phyloP scores from a whole-genome alignment of 2,329 filamentous ascomycete species.

The Aspergillus ochraceus region DNA sequence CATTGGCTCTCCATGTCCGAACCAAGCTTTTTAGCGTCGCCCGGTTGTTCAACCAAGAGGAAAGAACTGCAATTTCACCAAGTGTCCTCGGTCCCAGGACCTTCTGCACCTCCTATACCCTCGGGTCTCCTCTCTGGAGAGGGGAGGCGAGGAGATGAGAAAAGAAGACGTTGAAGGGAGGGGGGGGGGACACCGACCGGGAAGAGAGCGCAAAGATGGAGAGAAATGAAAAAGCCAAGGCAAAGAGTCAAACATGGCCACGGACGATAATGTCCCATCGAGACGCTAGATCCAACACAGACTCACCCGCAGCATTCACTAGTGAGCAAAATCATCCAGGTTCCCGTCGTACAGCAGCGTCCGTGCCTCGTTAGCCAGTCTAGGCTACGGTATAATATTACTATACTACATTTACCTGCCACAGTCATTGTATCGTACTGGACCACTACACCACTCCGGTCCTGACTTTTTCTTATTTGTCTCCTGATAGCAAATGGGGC shows the following conservation, averaged over 20 bases:
- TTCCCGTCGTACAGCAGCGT: neutral
- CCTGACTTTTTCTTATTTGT: too few species aligned
- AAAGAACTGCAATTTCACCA: neutral
- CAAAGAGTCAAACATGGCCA: neutral
- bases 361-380: neutral
- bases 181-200: too few species aligned
- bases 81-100: neutral
- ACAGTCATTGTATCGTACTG: too few species aligned
- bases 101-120: neutral
- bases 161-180: too few species aligned
- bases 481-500: neutral
- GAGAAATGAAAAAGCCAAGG: neutral
- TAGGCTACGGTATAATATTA: neutral
- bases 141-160: neutral
- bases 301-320: neutral
- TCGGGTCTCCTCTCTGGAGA: neutral
- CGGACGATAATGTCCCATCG: too few species aligned
- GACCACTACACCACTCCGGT: too few species aligned
- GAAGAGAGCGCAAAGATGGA: neutral
- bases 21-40: slow-evolving; percentile 22
- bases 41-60: neutral
- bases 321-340: neutral
- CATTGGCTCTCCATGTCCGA: slow-evolving; percentile 9
- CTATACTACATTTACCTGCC: neutral
- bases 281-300: neutral